phyloP scores from a whole-genome alignment of 2,329 filamentous ascomycete genomes.

The Arthrobotrys musiformis region DNA sequence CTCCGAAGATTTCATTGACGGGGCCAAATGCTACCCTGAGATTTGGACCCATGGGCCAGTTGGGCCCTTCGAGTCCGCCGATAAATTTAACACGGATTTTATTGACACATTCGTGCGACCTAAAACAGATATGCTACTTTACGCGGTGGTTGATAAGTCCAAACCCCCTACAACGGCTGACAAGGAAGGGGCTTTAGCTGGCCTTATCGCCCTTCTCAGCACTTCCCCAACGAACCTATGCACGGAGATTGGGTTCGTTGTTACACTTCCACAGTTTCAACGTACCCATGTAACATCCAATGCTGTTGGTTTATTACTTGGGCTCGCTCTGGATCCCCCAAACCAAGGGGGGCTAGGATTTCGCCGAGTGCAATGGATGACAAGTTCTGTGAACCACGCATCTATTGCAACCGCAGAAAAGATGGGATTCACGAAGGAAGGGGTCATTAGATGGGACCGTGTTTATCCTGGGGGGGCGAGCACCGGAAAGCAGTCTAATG shows the following conservation, averaged over 20 bases:
- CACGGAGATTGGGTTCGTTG: conserved; percentile 62
- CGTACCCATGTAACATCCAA: conserved; percentile 62
- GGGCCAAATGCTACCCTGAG: conserved; percentile 39
- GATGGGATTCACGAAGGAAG: conserved; percentile 62
- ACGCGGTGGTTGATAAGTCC: conserved; percentile 61
- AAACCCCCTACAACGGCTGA: conserved; percentile 57
- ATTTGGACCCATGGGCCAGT: conserved; percentile 57
- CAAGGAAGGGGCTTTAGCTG: conserved; percentile 60
- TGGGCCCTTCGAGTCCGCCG: conserved; percentile 54
- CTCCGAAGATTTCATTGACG: background rate
- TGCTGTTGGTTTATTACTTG: conserved; percentile 61
- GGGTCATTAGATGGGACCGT: conserved; percentile 61
- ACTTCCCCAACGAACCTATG: conserved; percentile 56
- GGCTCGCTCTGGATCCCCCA: conserved; percentile 59
- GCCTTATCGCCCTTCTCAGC: conserved; percentile 60
- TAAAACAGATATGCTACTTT: conserved; percentile 27
- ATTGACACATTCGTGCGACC: conserved; percentile 28
- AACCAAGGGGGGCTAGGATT: conserved; percentile 58
- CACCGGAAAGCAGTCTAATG: conserved; percentile 59
- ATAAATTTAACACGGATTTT: conserved; percentile 50
- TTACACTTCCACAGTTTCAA: conserved; percentile 61
- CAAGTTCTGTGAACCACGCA: conserved; percentile 58
- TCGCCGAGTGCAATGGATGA: conserved; percentile 61
- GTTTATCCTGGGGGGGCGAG: conserved; percentile 58
- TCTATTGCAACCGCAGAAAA: conserved; percentile 60